Evolutionary conservation across 2,329 filamentous ascomycete species (phyloP).

Genomic region (Pestalotiopsis sp.): DNA sequence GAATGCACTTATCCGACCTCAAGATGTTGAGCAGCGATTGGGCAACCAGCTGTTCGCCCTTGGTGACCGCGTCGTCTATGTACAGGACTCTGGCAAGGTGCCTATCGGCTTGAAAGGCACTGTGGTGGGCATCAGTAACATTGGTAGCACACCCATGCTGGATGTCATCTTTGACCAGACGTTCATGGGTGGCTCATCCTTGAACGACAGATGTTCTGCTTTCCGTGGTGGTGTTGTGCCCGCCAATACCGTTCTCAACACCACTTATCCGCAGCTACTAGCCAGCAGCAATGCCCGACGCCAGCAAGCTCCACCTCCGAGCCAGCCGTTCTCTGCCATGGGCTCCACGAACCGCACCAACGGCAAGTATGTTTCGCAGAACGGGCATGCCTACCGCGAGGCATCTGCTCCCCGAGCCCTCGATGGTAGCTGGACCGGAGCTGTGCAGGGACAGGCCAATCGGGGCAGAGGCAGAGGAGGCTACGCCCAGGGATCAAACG

Average conservation of each 20-base stretch:
- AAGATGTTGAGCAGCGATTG: slow-evolving; percentile 90
- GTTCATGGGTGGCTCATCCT: slow-evolving; percentile 95
- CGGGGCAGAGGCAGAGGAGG: slow-evolving; percentile 23
- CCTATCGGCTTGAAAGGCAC: slow-evolving; percentile 90
- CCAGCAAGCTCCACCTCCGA: slow-evolving; percentile 21
- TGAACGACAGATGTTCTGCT: slow-evolving; percentile 85
- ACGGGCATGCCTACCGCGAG: slow-evolving; percentile 55
- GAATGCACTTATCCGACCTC: slow-evolving; percentile 85
- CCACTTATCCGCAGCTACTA: slow-evolving; percentile 79
- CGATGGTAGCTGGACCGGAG: slow-evolving; percentile 58
- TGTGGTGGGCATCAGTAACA: slow-evolving; percentile 91
- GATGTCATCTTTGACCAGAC: slow-evolving; percentile 92
- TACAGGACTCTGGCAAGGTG: slow-evolving; percentile 89
- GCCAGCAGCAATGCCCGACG: slow-evolving; percentile 48
- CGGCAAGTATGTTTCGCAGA: slow-evolving; percentile 21
- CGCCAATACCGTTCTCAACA: slow-evolving; percentile 83
- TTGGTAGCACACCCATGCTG: slow-evolving; percentile 76
- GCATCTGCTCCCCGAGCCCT: slow-evolving; percentile 55
- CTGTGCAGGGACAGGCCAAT: slow-evolving; percentile 45
- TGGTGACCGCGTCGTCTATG: slow-evolving; percentile 91
- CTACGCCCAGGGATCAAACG: slow-evolving; percentile 23
- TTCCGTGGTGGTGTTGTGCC: slow-evolving; percentile 95
- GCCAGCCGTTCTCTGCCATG: background rate
- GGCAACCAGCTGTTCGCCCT: slow-evolving; percentile 80
- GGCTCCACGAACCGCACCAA: slow-evolving; percentile 46